Evolutionary conservation across 2,329 filamentous ascomycete genomes (phyloP), one percentile per base, ranked within the genome.

Genomic region (Lizonia empirigonia): DNA sequence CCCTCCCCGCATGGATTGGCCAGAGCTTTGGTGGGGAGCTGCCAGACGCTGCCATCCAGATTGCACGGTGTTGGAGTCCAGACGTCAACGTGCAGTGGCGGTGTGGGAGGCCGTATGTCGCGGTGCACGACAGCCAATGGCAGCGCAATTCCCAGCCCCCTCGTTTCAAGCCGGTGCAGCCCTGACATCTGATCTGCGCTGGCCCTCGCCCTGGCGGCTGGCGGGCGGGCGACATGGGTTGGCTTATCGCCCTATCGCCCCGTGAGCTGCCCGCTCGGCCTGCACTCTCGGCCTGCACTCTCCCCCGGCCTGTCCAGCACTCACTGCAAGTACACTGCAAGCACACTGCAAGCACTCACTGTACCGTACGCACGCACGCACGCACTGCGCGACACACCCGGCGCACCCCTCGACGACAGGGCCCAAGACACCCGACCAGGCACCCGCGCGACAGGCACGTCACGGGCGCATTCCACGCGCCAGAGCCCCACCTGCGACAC

Each of bases 91-190:
- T 42, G 49, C 37, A 35, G 12, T 33, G 29, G 42, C 50, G 44
- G 42, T 27, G 36, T 37, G 35, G 36, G 44, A n/a, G 35, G 35
- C 35, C 41, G 26, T 26, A 19, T 30, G 22, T 24, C 7, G 40
- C 22, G 15, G 15, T 15, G n/a, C 7, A 2, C 6, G 26, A 23
- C 5, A 10, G 2, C 50, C 50, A 48, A 53, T 53, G 27, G 40
- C 6, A 1, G 32, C 13, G 9, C 18, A 4, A 18, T 3, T 15
- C 27, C 50, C 50, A 53, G 44, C 50, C 50, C 35, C 29, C 39
- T 36, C 44, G 50, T 53, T 48, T 53, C 50, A 53, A 38, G 22
- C 38, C 50, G 49, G 37, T 41, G 48, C 41, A 46, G 49, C 32
- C 49, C 42, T 52, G 49, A 42, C 26, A 38, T 52, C 7, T 20